A percentile compares a stretch with the other conserved stretches of the same genome.
Evolutionary conservation across 441 rosid genomes (phyloP).

Genomic region (Capsella rubella): DNA sequence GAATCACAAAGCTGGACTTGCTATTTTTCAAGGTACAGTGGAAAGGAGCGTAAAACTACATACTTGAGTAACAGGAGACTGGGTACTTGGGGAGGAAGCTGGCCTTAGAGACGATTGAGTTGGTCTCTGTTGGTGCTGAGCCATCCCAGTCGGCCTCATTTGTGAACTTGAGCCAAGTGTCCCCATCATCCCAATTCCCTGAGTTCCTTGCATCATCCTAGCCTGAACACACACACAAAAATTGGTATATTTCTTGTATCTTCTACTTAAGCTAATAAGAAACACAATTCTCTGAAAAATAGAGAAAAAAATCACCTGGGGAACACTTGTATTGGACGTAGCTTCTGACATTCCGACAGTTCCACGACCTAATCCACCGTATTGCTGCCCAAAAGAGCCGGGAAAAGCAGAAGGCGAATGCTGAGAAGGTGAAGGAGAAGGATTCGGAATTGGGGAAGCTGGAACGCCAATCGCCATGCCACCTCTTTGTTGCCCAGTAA

Average conservation of each 20-base stretch:
- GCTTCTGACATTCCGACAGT: slow-evolving; percentile 55
- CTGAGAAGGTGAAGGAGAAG: slow-evolving; percentile 58
- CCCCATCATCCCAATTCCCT: slow-evolving; percentile 71
- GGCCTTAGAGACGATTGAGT: slow-evolving; percentile 67
- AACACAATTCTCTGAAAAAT: slow-evolving; percentile 11
- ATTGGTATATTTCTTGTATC: background rate
- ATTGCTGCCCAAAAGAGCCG: slow-evolving; percentile 68
- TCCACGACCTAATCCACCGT: slow-evolving; percentile 60
- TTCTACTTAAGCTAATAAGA: slow-evolving; percentile 10
- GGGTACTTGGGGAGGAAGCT: slow-evolving; percentile 61
- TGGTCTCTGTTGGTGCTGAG: slow-evolving; percentile 82
- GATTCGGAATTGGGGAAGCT: slow-evolving; percentile 51
- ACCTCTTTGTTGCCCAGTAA: slow-evolving; percentile 59
- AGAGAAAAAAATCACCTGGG: slow-evolving; percentile 52
- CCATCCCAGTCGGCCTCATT: slow-evolving; percentile 74
- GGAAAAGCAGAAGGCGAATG: slow-evolving; percentile 63
- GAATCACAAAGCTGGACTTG: slow-evolving; percentile 10
- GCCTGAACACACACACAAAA: slow-evolving; percentile 46
- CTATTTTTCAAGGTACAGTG: background rate
- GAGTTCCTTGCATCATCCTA: slow-evolving; percentile 67
- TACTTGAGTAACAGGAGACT: slow-evolving; percentile 69
- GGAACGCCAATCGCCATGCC: slow-evolving; percentile 80
- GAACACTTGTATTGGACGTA: slow-evolving; percentile 50
- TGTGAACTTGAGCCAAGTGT: slow-evolving; percentile 68
- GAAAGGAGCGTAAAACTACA: slow-evolving; percentile 40